Conservation (phyloP, 768 basidiomycete genomes). For the Cystofilobasidium ferigula region DNA sequence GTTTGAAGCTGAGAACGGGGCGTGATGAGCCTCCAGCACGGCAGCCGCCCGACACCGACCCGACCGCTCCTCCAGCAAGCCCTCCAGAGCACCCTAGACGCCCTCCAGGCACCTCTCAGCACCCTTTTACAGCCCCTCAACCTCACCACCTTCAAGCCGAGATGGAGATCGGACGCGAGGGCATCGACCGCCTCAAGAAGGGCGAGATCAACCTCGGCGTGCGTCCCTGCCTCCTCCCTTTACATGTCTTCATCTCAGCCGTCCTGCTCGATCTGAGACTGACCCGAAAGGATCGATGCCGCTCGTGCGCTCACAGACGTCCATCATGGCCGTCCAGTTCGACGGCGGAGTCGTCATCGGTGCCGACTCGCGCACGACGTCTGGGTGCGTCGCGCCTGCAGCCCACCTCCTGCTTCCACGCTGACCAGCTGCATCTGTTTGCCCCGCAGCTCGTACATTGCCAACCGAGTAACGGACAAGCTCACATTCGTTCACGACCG, state of each 20-base stretch:
- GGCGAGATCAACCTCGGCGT: constrained; percentile 97
- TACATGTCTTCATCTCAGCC: neutral
- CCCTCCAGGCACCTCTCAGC: neutral
- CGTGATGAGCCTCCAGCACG: constrained; percentile 35
- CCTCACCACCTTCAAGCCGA: constrained; percentile 32
- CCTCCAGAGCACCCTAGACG: neutral
- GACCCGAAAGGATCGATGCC: neutral
- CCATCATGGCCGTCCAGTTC: constrained; percentile 99
- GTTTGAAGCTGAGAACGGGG: constrained; percentile 32
- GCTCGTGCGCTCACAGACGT: constrained; percentile 53
- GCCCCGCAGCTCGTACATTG: constrained; percentile 44
- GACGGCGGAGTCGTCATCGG: constrained; percentile 88
- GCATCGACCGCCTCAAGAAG: constrained; percentile 74
- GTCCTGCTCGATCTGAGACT: neutral
- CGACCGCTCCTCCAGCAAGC: too few species aligned
- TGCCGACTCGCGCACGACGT: constrained; percentile 93
- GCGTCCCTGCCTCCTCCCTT: constrained; percentile 37
- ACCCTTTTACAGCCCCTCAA: constrained; percentile 32
- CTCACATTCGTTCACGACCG: constrained; percentile 92
- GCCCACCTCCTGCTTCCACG: neutral
- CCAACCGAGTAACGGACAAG: constrained; percentile 98
- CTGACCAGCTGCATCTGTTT: neutral
- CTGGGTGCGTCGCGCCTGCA: constrained; percentile 53
- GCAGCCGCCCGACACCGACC: neutral
- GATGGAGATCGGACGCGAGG: constrained; percentile 43